These are phyloP conservation scores for Letharia lupina DNA, from an alignment of 495 filamentous ascomycete species.

Conservation along the genomic window DNA sequence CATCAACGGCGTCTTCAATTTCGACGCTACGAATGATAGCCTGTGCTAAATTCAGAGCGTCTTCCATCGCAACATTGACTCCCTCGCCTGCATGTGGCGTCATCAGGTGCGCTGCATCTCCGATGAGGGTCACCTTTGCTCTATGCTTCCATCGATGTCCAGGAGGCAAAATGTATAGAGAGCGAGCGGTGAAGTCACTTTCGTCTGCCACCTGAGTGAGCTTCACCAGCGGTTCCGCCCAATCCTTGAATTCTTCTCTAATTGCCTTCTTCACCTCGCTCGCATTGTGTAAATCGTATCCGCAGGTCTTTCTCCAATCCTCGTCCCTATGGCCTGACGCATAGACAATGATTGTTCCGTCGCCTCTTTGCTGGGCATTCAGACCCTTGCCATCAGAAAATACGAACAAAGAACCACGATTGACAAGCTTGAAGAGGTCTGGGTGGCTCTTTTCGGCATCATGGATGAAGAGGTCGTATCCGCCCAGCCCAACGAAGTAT, in stretches of 20 bases:
- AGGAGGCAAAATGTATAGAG: conserved; percentile 45
- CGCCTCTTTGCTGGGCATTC: conserved; percentile 38
- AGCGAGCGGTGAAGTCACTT: conserved; percentile 18
- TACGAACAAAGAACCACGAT: conserved; percentile 38
- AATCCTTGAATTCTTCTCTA: conserved; percentile 24
- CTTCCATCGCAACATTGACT: conserved; percentile 50
- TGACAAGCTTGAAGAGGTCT: conserved; percentile 34
- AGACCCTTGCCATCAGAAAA: conserved; percentile 36
- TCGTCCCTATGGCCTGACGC: conserved; percentile 26
- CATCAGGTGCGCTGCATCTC: conserved; percentile 58
- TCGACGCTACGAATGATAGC: conserved; percentile 28
- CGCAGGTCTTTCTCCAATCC: conserved; percentile 35
- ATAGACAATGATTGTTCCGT: conserved; percentile 38
- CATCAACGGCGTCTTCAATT: not conserved
- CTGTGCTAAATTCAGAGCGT: conserved; percentile 49
- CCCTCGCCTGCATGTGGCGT: conserved; percentile 53
- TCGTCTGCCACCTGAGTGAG: conserved; percentile 21
- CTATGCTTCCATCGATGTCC: conserved; percentile 41
- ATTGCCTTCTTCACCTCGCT: conserved; percentile 20
- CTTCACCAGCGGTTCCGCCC: conserved; percentile 25
- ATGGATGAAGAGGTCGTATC: conserved; percentile 31
- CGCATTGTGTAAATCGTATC: conserved; percentile 23
- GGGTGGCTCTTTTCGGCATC: conserved; percentile 29
- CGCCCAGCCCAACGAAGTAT: conserved; percentile 40
- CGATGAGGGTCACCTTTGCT: conserved; percentile 44